Conservation (phyloP, 371 early-diverging fungal genomes). For the Basidiobolus meristosporus region DNA sequence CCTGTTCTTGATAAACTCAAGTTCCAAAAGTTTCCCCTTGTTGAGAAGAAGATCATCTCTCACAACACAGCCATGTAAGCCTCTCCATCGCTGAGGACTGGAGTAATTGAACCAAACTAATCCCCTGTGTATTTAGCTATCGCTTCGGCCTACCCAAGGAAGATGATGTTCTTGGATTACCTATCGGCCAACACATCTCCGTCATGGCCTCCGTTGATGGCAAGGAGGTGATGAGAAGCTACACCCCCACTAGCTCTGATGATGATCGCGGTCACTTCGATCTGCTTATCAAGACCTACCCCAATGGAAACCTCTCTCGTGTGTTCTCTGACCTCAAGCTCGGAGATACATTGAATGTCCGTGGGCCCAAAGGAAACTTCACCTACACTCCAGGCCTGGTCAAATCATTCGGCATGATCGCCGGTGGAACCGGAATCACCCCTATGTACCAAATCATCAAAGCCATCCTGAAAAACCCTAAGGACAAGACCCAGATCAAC, state of each 20-base stretch:
- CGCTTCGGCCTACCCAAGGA: conserved; percentile 60
- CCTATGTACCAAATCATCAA: conserved; percentile 86
- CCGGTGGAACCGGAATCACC: too few species aligned
- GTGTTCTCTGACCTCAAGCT: conserved; percentile 44
- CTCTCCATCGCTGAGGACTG: neutral
- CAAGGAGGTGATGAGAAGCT: conserved; percentile 73
- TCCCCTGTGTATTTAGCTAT: conserved; percentile 29
- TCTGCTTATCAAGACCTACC: conserved; percentile 82
- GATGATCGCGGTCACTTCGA: conserved; percentile 77
- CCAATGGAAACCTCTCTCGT: conserved; percentile 69
- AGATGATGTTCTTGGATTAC: conserved; percentile 57
- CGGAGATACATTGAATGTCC: conserved; percentile 65
- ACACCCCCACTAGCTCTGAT: conserved; percentile 79
- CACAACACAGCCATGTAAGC: conserved; percentile 74
- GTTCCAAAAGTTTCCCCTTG: conserved; percentile 63
- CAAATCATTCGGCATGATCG: conserved; percentile 69
- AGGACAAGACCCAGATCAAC: conserved; percentile 62
- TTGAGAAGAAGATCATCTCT: conserved; percentile 50
- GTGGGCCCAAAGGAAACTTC: conserved; percentile 87
- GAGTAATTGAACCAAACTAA: conserved; percentile 1
- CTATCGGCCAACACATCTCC: conserved; percentile 88
- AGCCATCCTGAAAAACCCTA: conserved; percentile 64
- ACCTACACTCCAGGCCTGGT: conserved; percentile 70
- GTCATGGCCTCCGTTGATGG: conserved; percentile 71
- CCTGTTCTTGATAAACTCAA: conserved; percentile 44